Evolutionary conservation across 2,329 filamentous ascomycete species (phyloP).

Genomic region (Camptophora hylomeconis): DNA sequence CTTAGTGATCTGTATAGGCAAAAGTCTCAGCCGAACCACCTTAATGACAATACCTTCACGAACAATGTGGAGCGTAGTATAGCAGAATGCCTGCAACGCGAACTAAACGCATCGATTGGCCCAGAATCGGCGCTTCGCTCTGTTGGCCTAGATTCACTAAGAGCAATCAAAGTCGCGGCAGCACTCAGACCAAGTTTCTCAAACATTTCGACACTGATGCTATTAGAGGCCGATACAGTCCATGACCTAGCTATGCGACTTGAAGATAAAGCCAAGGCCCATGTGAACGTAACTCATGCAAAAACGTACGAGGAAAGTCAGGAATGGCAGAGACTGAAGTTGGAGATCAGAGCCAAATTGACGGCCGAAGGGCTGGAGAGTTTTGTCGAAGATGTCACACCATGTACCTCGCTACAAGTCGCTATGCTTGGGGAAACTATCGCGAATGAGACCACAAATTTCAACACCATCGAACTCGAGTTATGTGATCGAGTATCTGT

Average conservation of each 20-base stretch:
- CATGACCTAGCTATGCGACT: slow-evolving; percentile 8
- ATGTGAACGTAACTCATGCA: background rate
- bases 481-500: slow-evolving; percentile 28
- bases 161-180: slow-evolving; percentile 51
- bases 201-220: slow-evolving; percentile 41
- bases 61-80: slow-evolving; percentile 22
- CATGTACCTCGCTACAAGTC: slow-evolving; percentile 61
- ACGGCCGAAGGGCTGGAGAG: too few species aligned
- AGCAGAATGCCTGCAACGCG: slow-evolving; percentile 26
- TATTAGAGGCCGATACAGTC: slow-evolving; percentile 46
- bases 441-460: slow-evolving; percentile 49
- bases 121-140: slow-evolving; percentile 34
- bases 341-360: too few species aligned
- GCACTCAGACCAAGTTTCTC: slow-evolving; percentile 46
- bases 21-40: slow-evolving; percentile 8
- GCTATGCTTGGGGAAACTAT: slow-evolving; percentile 71
- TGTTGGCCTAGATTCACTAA: slow-evolving; percentile 54
- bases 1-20: slow-evolving; percentile 45
- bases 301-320: too few species aligned
- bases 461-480: slow-evolving; percentile 63
- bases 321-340: too few species aligned
- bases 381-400: slow-evolving; percentile 31
- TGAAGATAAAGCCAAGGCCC: slow-evolving; percentile 6
- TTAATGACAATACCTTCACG: slow-evolving; percentile 5
- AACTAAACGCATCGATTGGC: slow-evolving; percentile 28